Conservation (phyloP, 108 stramenopile species). For the Skeletonema potamos region DNA sequence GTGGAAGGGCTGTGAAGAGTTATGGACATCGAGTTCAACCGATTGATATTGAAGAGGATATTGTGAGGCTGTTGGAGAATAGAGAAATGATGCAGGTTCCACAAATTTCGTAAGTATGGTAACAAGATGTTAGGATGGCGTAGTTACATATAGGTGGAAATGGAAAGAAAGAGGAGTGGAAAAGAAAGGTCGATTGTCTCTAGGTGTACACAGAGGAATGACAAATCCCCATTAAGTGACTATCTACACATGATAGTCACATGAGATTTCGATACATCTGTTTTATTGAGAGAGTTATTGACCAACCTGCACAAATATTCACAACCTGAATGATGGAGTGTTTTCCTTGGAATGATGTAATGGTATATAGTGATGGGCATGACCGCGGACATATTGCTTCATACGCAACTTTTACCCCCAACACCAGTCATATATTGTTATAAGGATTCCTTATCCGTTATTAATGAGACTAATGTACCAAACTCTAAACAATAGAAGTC, state of each 20-base stretch:
- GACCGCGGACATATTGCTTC: too few relatives aligned
- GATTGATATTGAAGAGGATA: constrained; percentile 56
- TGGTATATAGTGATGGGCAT: too few relatives aligned
- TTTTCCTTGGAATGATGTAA: too few relatives aligned
- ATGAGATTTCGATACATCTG: not conserved
- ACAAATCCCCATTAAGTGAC: not conserved
- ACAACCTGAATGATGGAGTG: too few relatives aligned
- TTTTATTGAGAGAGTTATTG: not conserved
- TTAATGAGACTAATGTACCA: too few relatives aligned
- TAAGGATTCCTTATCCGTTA: too few relatives aligned
- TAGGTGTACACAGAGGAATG: not conserved
- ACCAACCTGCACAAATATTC: too few relatives aligned
- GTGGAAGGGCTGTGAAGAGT: constrained; percentile 64
- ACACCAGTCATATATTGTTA: too few relatives aligned
- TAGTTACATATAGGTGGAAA: not conserved
- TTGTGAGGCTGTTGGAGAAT: constrained; percentile 55
- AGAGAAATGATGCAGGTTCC: constrained; percentile 12
- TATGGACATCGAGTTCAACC: constrained; percentile 61
- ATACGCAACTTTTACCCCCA: too few relatives aligned
- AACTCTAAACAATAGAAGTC: too few relatives aligned
- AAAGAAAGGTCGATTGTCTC: not conserved
- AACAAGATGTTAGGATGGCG: not conserved
- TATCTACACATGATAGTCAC: not conserved
- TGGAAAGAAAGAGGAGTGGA: not conserved
- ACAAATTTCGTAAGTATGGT: too few relatives aligned